Percentiles rank a stretch among this genome's conserved stretches.
Conservation (phyloP, 148 eudicot species). For the Vaccinium macrocarpon region DNA sequence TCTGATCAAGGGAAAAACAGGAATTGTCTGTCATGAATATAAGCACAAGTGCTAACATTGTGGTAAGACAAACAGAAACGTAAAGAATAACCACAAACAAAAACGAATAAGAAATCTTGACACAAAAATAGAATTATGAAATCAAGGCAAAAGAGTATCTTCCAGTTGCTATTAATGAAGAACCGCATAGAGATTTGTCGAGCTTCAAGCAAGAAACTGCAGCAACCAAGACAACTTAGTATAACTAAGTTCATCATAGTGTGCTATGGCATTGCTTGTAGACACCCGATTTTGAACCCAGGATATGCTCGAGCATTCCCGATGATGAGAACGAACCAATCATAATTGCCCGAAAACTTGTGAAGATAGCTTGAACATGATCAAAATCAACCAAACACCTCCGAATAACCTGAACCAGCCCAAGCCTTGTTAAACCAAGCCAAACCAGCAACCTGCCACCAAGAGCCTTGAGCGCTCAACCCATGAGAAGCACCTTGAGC, state of each 20-base stretch:
- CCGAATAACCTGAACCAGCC: too few relatives aligned
- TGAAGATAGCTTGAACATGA: too few relatives aligned
- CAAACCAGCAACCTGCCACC: too few relatives aligned
- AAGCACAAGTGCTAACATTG: background rate
- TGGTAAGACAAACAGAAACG: background rate
- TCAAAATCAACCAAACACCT: too few relatives aligned
- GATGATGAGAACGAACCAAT: too few relatives aligned
- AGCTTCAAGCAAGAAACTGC: constrained; percentile 51
- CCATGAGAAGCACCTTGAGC: too few relatives aligned
- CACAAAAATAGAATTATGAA: background rate
- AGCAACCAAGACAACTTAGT: constrained; percentile 12
- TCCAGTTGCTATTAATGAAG: constrained; percentile 51
- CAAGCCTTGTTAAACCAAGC: too few relatives aligned
- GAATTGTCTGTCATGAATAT: background rate
- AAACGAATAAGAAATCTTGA: background rate
- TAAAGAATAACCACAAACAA: background rate
- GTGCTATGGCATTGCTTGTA: too few relatives aligned
- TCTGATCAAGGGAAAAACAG: background rate
- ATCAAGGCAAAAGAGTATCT: constrained; percentile 10
- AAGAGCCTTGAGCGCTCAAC: too few relatives aligned
- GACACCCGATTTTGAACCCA: too few relatives aligned
- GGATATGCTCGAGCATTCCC: too few relatives aligned
- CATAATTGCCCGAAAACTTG: too few relatives aligned
- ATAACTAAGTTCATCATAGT: background rate
- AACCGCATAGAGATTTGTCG: constrained; percentile 47